Percentiles rank a stretch among this genome's conserved stretches.
Conservation (phyloP, 192 early-diverging fungal genomes). For the Coemansia sp. region DNA sequence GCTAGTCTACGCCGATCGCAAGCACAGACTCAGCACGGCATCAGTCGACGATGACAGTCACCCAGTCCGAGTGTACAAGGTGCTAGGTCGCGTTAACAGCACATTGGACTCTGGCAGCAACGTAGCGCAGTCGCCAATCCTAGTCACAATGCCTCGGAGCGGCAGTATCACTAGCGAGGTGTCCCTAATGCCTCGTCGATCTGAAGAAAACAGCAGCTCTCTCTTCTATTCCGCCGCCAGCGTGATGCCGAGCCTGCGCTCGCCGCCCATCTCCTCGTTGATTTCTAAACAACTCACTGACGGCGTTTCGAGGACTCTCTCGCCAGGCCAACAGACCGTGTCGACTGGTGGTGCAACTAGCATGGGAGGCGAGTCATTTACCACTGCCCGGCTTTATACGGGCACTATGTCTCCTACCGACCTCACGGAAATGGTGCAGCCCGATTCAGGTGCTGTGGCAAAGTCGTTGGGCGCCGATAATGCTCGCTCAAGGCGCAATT, state of each 20-base stretch:
- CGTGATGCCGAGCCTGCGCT: neutral
- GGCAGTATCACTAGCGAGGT: slow-evolving; percentile 38
- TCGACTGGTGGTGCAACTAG: slow-evolving; percentile 9
- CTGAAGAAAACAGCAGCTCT: slow-evolving; percentile 10
- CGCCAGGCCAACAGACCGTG: neutral
- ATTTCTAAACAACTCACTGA: neutral
- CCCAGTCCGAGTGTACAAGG: slow-evolving; percentile 4
- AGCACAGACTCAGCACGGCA: slow-evolving; percentile 10
- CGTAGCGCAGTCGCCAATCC: slow-evolving; percentile 28
- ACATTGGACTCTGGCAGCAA: neutral
- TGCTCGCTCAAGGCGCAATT: slow-evolving; percentile 5
- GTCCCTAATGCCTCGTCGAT: slow-evolving; percentile 8
- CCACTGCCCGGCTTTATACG: slow-evolving; percentile 20
- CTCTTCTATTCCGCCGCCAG: neutral
- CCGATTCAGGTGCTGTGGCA: neutral
- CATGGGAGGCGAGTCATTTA: slow-evolving; percentile 21
- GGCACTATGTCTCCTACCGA: slow-evolving; percentile 11
- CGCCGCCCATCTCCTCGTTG: neutral
- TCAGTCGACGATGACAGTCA: slow-evolving; percentile 21
- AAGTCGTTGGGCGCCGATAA: neutral
- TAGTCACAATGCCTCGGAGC: slow-evolving; percentile 37
- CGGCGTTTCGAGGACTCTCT: neutral
- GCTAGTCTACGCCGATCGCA: neutral
- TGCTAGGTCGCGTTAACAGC: slow-evolving; percentile 8
- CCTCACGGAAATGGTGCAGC: neutral